Base-by-base conservation (phyloP, 2,329 filamentous ascomycete genomes). In the Metarhizium humberi region DNA sequence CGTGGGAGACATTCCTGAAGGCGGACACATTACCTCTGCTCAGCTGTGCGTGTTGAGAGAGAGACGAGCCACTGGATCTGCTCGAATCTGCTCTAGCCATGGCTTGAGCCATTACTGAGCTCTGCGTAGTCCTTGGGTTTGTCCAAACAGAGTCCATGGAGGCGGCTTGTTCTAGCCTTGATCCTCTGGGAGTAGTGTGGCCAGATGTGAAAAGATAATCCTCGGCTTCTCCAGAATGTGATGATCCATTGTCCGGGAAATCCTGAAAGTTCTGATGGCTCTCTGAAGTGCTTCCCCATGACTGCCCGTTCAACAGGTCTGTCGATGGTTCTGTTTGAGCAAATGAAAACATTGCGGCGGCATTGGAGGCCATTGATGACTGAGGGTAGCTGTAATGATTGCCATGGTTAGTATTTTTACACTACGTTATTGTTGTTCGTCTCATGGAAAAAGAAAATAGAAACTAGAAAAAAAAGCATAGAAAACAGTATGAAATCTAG, bases 241-340 rank as follows among this genome's bases (percentile, higher is more conserved):
- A 69, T 60, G 75, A 76, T 73, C 73, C 75, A 66, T 73, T 71
- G 64, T 78, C 76, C 66, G 75, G 70, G 67, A 75, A 78, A 61
- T 77, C 75, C 68, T 73, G 74, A 68, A 81, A 79, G 77, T 78
- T 80, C 76, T 82, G 80, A 79, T 77, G 64, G 66, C 78, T 78
- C 77, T 83, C 80, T 74, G 72, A 72, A 74, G 78, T 71, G 66
- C 75, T 66, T 63, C 76, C 79, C 80, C 80, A 83, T 66, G 77
- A 72, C 67, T 78, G 74, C 73, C 77, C 74, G 63, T 69, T 69
- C 58, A 80, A 73, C 68, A 79, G 75, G 75, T 80, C 79, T 66
- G 76, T 63, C 68, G 77, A 72, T 74, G 78, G 77, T 78, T 77
- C 79, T 77, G 78, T 78, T 67, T 81, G 78, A 76, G 76, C 75